Evolutionary conservation across 2,329 filamentous ascomycete genomes (phyloP).

Genomic region (Blumeria graminis): DNA sequence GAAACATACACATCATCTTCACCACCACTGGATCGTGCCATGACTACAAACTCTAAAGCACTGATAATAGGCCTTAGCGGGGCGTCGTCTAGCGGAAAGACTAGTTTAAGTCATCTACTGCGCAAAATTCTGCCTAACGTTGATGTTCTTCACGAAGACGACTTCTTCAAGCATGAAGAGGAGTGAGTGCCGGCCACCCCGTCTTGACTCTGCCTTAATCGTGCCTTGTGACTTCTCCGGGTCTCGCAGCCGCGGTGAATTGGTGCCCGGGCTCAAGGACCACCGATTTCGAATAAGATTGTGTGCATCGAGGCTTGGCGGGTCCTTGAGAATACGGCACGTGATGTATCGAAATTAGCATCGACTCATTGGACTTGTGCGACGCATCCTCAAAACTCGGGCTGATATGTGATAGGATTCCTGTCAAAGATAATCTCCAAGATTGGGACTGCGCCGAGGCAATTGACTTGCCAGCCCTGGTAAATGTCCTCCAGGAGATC

Average conservation of each 20-base stretch:
- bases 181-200: conserved; percentile 24
- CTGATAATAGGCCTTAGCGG: conserved; percentile 65
- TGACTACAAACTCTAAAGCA: conserved; percentile 8
- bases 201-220: no score
- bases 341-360: background rate
- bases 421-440: conserved; percentile 33
- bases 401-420: conserved; percentile 21
- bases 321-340: no score
- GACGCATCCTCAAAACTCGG: background rate
- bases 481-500: conserved; percentile 44
- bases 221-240: no score
- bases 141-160: conserved; percentile 83
- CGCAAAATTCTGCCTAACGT: conserved; percentile 54
- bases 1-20: background rate
- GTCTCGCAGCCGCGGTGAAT: no score
- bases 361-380: background rate
- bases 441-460: conserved; percentile 86
- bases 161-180: conserved; percentile 70
- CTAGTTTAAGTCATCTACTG: conserved; percentile 67
- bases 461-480: conserved; percentile 46
- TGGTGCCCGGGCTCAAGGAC: no score
- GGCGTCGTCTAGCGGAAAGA: conserved; percentile 84
- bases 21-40: conserved; percentile 3
- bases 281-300: no score
- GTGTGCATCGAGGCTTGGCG: no score